Conservation (phyloP, 148 eudicot genomes). For the Dysphania ambrosioides region DNA sequence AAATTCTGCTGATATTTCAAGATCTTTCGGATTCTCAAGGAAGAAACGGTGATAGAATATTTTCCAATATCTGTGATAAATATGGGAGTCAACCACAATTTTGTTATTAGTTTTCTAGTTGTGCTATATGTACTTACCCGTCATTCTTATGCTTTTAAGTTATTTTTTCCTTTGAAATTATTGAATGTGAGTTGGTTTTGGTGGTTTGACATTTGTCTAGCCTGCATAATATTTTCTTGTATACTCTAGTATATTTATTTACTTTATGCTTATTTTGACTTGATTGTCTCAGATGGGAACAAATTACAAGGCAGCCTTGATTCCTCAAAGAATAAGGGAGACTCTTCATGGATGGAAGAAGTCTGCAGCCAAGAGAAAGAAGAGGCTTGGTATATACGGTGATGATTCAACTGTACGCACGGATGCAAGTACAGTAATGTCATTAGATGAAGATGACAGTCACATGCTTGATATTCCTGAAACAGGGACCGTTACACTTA, state of each 20-base stretch:
- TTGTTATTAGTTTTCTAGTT: neutral
- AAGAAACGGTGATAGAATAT: too few relatives aligned
- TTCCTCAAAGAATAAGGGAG: conserved; percentile 89
- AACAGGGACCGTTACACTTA: conserved; percentile 22
- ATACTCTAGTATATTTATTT: neutral
- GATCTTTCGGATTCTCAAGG: neutral
- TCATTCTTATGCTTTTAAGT: neutral
- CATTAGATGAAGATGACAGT: conserved; percentile 70
- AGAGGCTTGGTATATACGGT: conserved; percentile 50
- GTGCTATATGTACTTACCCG: neutral
- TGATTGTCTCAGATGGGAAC: conserved; percentile 81
- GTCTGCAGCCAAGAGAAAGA: conserved; percentile 68
- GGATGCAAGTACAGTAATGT: conserved; percentile 82
- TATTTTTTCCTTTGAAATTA: neutral
- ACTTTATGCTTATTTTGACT: neutral
- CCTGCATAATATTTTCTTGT: neutral
- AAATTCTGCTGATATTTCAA: neutral
- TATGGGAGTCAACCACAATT: neutral
- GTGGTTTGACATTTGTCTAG: neutral
- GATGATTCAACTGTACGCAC: conserved; percentile 83
- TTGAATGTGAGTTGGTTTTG: neutral
- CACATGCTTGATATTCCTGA: conserved; percentile 58
- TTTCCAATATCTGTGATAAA: neutral
- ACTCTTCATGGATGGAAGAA: conserved; percentile 92
- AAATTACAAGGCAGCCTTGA: conserved; percentile 93